Evolutionary conservation across 2,329 filamentous ascomycete genomes (phyloP), one percentile per base, ranked within the genome.

Genomic region (Penicillium sp.): DNA sequence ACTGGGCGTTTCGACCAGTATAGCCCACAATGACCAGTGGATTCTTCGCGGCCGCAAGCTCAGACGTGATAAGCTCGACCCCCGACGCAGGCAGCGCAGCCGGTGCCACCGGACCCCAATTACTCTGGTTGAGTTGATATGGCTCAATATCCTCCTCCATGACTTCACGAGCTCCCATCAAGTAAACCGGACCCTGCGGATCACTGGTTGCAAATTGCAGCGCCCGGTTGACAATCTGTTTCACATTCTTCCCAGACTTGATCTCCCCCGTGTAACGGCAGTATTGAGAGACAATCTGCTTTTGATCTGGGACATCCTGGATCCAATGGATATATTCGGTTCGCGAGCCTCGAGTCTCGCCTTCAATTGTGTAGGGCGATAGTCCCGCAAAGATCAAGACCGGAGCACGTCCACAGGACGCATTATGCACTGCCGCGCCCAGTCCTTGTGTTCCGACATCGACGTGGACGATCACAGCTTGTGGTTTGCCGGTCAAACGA

Each of bases 321-420:
- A 93, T 89, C 90, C 90, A 94, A 73, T 94, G 90, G 66, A 92
- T 93, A 73, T 91, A 93, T 75, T 94, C 91, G 1, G 90, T 92
- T 55, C 90, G 82, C n/a, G 84, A 88, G 12, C 90, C 90, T 0
- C 88, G 83, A 77, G 90, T 86, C 75, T 94, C 90, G 15, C 90
- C 90, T 67, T 92, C 89, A 34, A 88, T 83, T 0, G 90, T 93
- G 71, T 87, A 91, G 0, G 90, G 91, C 11, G 87, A 90, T 15
- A 93, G 78, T 4, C 90, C 90, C 1, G 90, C 90, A 67, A 94
- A 93, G 57, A 94, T 86, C 48, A 94, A 76, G 4, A 94, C 86
- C 0, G 91, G 90, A 0, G 88, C 88, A 51, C 90, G 84, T 0
- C 90, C 90, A 52, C 85, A 87, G 1, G 87, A 90, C 12, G 90